These are phyloP conservation scores for Gentiana dahurica DNA, from an alignment of 257 asterid genomes.

Conservation along the genomic window DNA sequence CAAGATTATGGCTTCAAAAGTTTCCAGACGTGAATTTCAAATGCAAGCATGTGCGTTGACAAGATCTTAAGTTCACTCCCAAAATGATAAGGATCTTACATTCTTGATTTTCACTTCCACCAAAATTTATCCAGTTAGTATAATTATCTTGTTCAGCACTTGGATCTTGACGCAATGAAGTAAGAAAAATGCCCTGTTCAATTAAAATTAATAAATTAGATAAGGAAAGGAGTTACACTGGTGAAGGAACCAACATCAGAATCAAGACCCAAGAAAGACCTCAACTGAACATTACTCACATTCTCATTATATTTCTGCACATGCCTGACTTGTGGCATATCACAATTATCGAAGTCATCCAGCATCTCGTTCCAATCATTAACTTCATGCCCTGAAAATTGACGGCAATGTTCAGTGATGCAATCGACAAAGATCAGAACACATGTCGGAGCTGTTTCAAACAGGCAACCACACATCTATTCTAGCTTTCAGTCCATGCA, in stretches of 20 bases:
- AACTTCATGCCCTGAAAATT: slow-evolving; percentile 28
- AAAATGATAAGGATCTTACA: slow-evolving; percentile 31
- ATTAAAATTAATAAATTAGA: neutral
- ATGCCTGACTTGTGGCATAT: slow-evolving; percentile 23
- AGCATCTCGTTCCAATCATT: slow-evolving; percentile 53
- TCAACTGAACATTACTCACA: slow-evolving; percentile 18
- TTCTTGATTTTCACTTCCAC: slow-evolving; percentile 22
- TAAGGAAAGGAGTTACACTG: neutral
- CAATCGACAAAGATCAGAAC: slow-evolving; percentile 33
- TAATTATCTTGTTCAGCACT: slow-evolving; percentile 11
- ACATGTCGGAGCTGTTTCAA: slow-evolving; percentile 16
- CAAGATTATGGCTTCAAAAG: slow-evolving; percentile 9
- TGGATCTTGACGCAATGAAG: slow-evolving; percentile 11
- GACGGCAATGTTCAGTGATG: slow-evolving; percentile 18
- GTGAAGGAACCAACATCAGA: neutral
- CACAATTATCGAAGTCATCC: slow-evolving; percentile 26
- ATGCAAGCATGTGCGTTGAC: slow-evolving; percentile 4
- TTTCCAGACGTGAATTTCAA: slow-evolving; percentile 4
- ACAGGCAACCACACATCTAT: slow-evolving; percentile 4
- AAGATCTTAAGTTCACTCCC: slow-evolving; percentile 5
- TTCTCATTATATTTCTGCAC: slow-evolving; percentile 17
- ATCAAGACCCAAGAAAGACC: slow-evolving; percentile 4
- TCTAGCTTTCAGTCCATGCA: neutral
- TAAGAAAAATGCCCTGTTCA: slow-evolving; percentile 18
- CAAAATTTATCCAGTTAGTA: slow-evolving; percentile 17